Conservation (phyloP, 2,329 filamentous ascomycete species). For the Drechmeria coniospora region DNA sequence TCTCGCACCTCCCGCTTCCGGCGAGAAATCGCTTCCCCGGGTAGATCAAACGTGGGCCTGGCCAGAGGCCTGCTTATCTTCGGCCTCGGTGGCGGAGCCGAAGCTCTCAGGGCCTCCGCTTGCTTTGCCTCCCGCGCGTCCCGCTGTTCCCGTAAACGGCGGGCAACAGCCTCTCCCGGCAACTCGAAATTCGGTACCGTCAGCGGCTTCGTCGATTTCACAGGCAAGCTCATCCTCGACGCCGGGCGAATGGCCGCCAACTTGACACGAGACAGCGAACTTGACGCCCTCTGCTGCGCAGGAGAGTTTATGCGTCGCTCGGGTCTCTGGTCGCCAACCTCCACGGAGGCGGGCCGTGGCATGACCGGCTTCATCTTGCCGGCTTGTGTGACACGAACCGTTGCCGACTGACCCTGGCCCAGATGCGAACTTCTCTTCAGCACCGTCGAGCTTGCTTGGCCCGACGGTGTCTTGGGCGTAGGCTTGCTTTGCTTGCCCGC, state of each 20-base stretch:
- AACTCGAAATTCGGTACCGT: conserved; percentile 45
- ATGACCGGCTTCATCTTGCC: conserved; percentile 20
- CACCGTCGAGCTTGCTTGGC: conserved; percentile 1
- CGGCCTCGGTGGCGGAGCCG: conserved; percentile 25
- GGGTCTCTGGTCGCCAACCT: conserved; percentile 15
- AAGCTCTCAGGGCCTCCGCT: conserved; percentile 17
- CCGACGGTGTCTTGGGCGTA: conserved; percentile 7
- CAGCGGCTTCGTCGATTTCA: conserved; percentile 37
- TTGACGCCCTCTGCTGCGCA: conserved; percentile 5
- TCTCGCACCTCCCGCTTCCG: conserved; percentile 40
- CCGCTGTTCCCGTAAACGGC: conserved; percentile 40
- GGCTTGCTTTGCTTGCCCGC: conserved; percentile 8
- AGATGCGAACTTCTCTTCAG: too few relatives aligned
- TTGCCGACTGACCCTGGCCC: conserved; percentile 20
- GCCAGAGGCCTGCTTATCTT: conserved; percentile 37
- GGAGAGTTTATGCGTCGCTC: conserved; percentile 5
- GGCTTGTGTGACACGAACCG: conserved; percentile 25
- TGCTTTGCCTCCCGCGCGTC: conserved; percentile 33
- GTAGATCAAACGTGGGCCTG: conserved; percentile 44
- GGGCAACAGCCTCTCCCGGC: conserved; percentile 45
- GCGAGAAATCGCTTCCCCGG: conserved; percentile 43
- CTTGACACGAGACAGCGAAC: conserved; percentile 8
- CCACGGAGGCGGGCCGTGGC: conserved; percentile 27
- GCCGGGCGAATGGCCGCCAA: conserved; percentile 5
- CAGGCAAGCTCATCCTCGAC: conserved; percentile 22